A percentile compares a stretch with the other conserved stretches of the same genome.
Conservation (phyloP, 305 asterid species). For the Solanum chacoense region DNA sequence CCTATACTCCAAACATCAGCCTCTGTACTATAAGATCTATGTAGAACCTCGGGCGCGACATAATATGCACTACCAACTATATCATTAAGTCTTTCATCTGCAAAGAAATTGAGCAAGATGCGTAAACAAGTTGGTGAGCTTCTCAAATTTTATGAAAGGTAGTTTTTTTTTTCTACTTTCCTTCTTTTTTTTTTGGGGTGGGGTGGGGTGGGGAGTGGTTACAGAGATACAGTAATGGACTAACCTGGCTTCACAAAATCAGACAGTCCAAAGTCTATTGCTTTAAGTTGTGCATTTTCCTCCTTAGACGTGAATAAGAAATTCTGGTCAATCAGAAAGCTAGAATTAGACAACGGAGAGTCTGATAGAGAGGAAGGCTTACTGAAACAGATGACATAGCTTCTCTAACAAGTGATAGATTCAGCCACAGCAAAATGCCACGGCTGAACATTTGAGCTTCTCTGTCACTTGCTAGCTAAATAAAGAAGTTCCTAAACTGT, state of each 20-base stretch:
- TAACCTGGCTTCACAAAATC: constrained; percentile 93
- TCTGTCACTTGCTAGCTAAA: not conserved
- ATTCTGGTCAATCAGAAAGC: constrained; percentile 55
- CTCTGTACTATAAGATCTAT: constrained; percentile 79
- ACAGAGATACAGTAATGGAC: constrained; percentile 7
- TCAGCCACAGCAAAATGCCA: not conserved
- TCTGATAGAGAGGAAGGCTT: not conserved
- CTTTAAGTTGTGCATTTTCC: constrained; percentile 68
- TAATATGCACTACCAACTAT: constrained; percentile 95
- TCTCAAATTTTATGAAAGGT: not conserved
- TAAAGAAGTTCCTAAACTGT: not conserved
- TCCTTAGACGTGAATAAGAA: constrained; percentile 74
- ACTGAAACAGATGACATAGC: not conserved
- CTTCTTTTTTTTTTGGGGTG: not conserved
- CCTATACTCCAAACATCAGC: constrained; percentile 97
- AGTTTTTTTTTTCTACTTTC: not conserved
- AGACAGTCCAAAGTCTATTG: constrained; percentile 91
- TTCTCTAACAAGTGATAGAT: not conserved
- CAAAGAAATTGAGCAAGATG: not conserved
- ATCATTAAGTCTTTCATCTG: constrained; percentile 92
- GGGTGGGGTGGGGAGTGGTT: not conserved
- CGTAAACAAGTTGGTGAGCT: not conserved
- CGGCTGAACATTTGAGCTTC: not conserved
- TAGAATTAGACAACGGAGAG: constrained; percentile 18
- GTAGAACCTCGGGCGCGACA: constrained; percentile 92